phyloP scores from a whole-genome alignment of 441 rosid genomes.

The Melastoma candidum region DNA sequence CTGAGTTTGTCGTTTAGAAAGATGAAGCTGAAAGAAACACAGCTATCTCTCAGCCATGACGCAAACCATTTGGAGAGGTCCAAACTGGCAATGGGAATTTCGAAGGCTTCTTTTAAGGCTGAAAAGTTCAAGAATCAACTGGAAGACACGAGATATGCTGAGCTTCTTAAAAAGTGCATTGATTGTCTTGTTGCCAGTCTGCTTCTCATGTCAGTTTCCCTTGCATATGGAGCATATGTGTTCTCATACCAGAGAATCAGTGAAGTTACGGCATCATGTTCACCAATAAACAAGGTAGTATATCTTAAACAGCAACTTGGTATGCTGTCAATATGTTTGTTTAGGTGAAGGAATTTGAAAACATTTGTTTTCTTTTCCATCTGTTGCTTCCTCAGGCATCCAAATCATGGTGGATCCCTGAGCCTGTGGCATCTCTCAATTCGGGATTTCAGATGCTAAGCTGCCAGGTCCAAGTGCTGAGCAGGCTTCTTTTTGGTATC shows the following conservation, averaged over 20 bases:
- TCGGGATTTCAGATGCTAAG: conserved; percentile 33
- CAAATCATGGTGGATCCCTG: conserved; percentile 70
- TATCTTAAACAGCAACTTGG: neutral
- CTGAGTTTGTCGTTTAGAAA: conserved; percentile 41
- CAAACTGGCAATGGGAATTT: conserved; percentile 51
- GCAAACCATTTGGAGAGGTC: conserved; percentile 53
- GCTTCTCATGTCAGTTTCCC: conserved; percentile 44
- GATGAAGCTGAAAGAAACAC: conserved; percentile 43
- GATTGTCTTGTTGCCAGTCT: conserved; percentile 83
- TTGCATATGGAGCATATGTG: conserved; percentile 55
- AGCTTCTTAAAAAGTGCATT: conserved; percentile 51
- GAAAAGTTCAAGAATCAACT: conserved; percentile 68
- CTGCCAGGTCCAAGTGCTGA: conserved; percentile 55
- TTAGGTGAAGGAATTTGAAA: neutral
- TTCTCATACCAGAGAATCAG: conserved; percentile 53
- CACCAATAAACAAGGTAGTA: conserved; percentile 31
- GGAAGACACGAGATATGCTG: conserved; percentile 61
- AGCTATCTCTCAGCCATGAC: conserved; percentile 41
- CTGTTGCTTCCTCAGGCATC: conserved; percentile 25
- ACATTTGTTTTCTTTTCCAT: neutral
- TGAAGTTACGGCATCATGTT: conserved; percentile 65
- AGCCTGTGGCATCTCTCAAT: conserved; percentile 39
- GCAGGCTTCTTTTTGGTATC: conserved; percentile 52
- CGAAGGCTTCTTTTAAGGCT: conserved; percentile 55
- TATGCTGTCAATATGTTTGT: neutral